Evolutionary conservation across 192 early-diverging fungal genomes (phyloP).

Genomic region (Dissophora globulifera): DNA sequence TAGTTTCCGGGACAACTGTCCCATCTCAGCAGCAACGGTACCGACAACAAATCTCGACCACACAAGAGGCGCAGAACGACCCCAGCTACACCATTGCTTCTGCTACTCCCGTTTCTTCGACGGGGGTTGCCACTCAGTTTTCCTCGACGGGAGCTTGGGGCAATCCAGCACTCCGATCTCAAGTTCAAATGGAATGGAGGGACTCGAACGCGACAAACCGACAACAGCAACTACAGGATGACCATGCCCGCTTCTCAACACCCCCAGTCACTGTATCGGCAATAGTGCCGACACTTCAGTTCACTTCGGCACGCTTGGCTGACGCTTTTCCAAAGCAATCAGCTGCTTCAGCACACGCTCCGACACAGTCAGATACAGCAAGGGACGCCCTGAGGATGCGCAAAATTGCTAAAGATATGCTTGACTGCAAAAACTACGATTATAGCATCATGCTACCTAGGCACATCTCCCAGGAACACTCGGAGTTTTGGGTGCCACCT

Average conservation of each 20-base stretch:
- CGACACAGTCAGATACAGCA: neutral
- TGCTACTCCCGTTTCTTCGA: conserved; percentile 14
- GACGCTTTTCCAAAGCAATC: too few species aligned
- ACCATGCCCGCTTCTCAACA: too few species aligned
- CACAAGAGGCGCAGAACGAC: neutral
- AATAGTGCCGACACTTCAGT: too few species aligned
- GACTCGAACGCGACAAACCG: neutral
- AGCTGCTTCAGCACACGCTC: neutral
- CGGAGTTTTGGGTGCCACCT: conserved; percentile 35
- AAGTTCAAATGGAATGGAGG: conserved; percentile 22
- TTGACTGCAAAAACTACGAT: conserved; percentile 33
- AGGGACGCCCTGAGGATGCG: conserved; percentile 19
- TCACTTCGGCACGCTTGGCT: too few species aligned
- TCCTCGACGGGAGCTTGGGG: neutral
- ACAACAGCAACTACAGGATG: neutral
- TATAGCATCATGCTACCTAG: conserved; percentile 26
- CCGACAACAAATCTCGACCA: neutral
- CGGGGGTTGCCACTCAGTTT: conserved; percentile 12
- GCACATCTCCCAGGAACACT: conserved; percentile 44
- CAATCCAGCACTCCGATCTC: neutral
- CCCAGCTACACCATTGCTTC: conserved; percentile 20
- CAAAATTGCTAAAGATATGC: conserved; percentile 37
- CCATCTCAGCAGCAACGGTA: neutral
- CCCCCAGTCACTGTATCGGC: too few species aligned
- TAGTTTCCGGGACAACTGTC: too few species aligned